Evolutionary conservation across 192 early-diverging fungal genomes (phyloP).

Genomic region (Umbelopsis sp.): DNA sequence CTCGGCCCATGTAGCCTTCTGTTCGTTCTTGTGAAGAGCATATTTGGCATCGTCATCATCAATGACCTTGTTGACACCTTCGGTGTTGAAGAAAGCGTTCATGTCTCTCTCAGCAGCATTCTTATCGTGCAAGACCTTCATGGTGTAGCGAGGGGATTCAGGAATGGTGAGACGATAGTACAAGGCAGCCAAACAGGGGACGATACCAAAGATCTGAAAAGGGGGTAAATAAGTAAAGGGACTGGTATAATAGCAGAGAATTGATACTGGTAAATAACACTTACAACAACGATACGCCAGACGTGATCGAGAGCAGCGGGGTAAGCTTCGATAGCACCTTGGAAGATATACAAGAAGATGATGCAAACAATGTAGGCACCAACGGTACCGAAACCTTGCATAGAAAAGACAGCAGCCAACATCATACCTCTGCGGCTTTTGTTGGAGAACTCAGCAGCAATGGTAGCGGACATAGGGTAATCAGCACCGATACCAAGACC

Average conservation of each 20-base stretch:
- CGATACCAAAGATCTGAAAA: conserved; percentile 61
- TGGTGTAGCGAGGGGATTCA: conserved; percentile 83
- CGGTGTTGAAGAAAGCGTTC: conserved; percentile 25
- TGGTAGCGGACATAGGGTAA: conserved; percentile 86
- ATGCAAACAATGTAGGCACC: conserved; percentile 72
- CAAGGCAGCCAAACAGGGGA: conserved; percentile 80
- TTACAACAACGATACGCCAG: conserved; percentile 75
- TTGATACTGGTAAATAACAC: background rate
- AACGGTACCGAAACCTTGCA: conserved; percentile 85
- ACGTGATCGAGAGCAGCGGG: conserved; percentile 73
- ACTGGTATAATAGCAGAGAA: background rate
- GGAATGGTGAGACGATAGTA: conserved; percentile 88
- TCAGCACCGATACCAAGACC: conserved; percentile 82
- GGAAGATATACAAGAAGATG: conserved; percentile 64
- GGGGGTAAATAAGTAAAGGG: background rate
- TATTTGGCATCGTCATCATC: conserved; percentile 6
- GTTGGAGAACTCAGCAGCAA: conserved; percentile 89
- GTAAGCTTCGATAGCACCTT: conserved; percentile 59
- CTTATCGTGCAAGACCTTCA: conserved; percentile 46
- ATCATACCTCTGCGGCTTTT: conserved; percentile 77
- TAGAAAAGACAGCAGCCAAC: conserved; percentile 82
- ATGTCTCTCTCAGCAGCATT: conserved; percentile 39
- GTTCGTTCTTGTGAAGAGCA: background rate
- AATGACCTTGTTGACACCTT: conserved; percentile 16
- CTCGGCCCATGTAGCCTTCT: conserved; percentile 37